A percentile compares a stretch with the other conserved stretches of the same genome.
Evolutionary conservation across 2,329 filamentous ascomycete species (phyloP).

Genomic region (Aspergillus persii): DNA sequence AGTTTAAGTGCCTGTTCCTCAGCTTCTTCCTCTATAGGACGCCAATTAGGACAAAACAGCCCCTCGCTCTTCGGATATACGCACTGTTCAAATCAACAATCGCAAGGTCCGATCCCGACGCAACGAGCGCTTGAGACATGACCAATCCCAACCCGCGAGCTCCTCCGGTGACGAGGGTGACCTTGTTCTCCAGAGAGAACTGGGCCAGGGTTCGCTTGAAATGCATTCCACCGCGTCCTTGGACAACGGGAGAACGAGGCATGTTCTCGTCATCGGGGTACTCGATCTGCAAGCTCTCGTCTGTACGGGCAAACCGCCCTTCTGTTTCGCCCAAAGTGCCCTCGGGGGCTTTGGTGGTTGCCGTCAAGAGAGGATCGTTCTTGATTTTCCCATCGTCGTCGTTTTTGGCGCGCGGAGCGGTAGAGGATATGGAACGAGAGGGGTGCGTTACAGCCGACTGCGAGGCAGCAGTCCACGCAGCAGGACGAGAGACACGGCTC

Average conservation of each 20-base stretch:
- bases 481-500: slow-evolving; percentile 19
- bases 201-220: slow-evolving; percentile 80
- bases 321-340: slow-evolving; percentile 46
- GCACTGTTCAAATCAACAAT: slow-evolving; percentile 91
- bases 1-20: slow-evolving; percentile 71
- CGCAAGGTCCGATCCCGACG: slow-evolving; percentile 82
- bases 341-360: slow-evolving; percentile 32
- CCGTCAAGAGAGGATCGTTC: slow-evolving; percentile 25
- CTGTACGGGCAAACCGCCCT: slow-evolving; percentile 75
- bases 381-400: slow-evolving; percentile 24
- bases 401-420: slow-evolving; percentile 21
- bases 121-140: slow-evolving; percentile 88
- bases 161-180: slow-evolving; percentile 84
- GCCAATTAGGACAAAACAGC: not conserved
- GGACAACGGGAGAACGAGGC: slow-evolving; percentile 67
- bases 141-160: slow-evolving; percentile 85
- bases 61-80: slow-evolving; percentile 29
- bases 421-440: slow-evolving; percentile 31
- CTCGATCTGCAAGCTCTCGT: slow-evolving; percentile 72
- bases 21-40: slow-evolving; percentile 72
- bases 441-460: slow-evolving; percentile 14
- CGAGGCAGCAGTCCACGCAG: slow-evolving; percentile 13
- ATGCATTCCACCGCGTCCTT: slow-evolving; percentile 74
- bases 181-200: slow-evolving; percentile 82
- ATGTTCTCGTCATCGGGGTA: slow-evolving; percentile 74